A percentile compares a stretch with the other conserved stretches of the same genome.
These are phyloP conservation scores for Begonia fuchsioides DNA, from an alignment of 306 rosid genomes.

Conservation along the genomic window DNA sequence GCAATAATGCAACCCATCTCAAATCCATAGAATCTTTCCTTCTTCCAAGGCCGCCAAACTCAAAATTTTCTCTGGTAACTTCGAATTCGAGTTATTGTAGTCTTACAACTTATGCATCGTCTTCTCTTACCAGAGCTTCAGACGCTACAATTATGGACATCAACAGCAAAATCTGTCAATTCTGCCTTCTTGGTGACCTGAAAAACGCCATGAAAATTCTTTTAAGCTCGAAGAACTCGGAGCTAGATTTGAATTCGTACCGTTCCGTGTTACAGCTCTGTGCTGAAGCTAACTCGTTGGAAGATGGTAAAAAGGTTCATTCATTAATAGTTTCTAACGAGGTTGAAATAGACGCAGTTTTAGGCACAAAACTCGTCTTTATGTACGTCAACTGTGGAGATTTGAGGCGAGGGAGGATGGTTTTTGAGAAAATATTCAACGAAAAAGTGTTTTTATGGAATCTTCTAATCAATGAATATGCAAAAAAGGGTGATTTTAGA, in stretches of 20 bases:
- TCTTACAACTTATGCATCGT: slow-evolving; percentile 7
- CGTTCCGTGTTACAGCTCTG: slow-evolving; percentile 68
- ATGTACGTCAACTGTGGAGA: slow-evolving; percentile 57
- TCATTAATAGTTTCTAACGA: slow-evolving; percentile 28
- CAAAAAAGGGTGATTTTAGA: slow-evolving; percentile 30
- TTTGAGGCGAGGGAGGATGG: slow-evolving; percentile 33
- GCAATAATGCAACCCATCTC: background rate
- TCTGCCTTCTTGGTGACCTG: slow-evolving; percentile 43
- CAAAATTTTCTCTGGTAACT: slow-evolving; percentile 7
- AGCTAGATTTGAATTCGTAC: slow-evolving; percentile 33
- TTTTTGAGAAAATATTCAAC: slow-evolving; percentile 33
- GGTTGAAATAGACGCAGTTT: slow-evolving; percentile 18
- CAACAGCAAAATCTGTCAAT: slow-evolving; percentile 15
- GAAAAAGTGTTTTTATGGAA: slow-evolving; percentile 62
- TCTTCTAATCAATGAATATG: slow-evolving; percentile 48
- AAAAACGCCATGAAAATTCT: slow-evolving; percentile 34
- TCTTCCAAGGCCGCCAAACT: slow-evolving; percentile 17
- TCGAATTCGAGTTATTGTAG: slow-evolving; percentile 14
- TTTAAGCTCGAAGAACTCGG: slow-evolving; percentile 15
- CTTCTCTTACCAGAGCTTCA: slow-evolving; percentile 14
- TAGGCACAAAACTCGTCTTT: slow-evolving; percentile 54
- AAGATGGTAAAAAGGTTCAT: slow-evolving; percentile 47
- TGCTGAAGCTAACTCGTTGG: slow-evolving; percentile 34
- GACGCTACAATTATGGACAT: slow-evolving; percentile 5
- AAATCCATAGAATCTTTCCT: slow-evolving; percentile 14